These are phyloP conservation scores for Samsoniella hepiali DNA, from an alignment of 2,329 filamentous ascomycete species.

Conservation along the genomic window DNA sequence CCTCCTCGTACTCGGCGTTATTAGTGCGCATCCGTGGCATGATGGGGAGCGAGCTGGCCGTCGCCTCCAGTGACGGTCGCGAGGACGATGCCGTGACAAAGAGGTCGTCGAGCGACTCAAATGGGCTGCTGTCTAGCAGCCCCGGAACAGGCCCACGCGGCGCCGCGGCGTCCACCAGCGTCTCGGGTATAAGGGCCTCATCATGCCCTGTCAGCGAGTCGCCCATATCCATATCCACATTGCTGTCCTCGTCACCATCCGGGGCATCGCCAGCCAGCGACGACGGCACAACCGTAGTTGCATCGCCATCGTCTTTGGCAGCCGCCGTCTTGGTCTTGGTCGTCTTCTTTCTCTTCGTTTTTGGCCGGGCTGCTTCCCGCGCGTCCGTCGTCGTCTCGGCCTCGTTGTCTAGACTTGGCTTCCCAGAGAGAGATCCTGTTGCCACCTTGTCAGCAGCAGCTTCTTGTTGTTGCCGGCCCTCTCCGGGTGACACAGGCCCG, in stretches of 20 bases:
- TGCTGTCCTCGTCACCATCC: conserved; percentile 31
- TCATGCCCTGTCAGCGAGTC: neutral
- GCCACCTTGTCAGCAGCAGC: conserved; percentile 22
- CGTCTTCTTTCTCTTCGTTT: neutral
- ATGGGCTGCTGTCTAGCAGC: conserved; percentile 31
- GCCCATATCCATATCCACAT: conserved; percentile 28
- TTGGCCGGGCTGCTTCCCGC: neutral
- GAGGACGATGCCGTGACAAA: conserved; percentile 41
- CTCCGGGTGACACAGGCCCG: conserved; percentile 6
- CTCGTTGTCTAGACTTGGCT: conserved; percentile 8
- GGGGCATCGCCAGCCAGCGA: conserved; percentile 16
- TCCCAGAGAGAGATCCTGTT: conserved; percentile 15
- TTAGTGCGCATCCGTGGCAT: conserved; percentile 27
- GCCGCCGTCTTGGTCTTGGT: neutral
- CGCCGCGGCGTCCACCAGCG: conserved; percentile 18
- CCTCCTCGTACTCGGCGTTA: conserved; percentile 42
- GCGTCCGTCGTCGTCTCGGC: neutral
- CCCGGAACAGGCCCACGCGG: neutral
- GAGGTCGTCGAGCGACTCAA: conserved; percentile 37
- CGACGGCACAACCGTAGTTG: conserved; percentile 6
- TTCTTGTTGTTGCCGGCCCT: conserved; percentile 10
- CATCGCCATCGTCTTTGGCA: neutral
- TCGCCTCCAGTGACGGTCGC: conserved; percentile 26
- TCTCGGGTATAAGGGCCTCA: conserved; percentile 25
- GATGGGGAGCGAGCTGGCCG: conserved; percentile 26